A percentile compares a stretch with the other conserved stretches of the same genome.
These are phyloP conservation scores for Fonsecaea nubica DNA, from an alignment of 2,329 filamentous ascomycete genomes.

Conservation along the genomic window DNA sequence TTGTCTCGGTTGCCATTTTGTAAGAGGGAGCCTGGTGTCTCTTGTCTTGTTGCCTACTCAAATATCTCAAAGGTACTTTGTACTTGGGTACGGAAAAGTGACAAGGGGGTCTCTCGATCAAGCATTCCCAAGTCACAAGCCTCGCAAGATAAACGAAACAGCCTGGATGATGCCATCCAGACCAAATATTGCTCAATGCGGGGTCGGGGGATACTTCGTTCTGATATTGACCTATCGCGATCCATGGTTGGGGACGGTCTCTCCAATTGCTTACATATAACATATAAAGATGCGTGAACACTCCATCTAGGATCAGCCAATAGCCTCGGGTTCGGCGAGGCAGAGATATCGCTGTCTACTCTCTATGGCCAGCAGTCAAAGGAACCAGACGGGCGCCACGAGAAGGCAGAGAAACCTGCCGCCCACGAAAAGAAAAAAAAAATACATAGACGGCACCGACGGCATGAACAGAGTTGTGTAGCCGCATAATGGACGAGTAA, in stretches of 20 bases:
- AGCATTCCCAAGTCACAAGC: neutral
- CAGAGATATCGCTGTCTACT: neutral
- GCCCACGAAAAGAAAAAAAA: neutral
- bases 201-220: conserved; percentile 5
- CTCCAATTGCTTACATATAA: conserved; percentile 24
- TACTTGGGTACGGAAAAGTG: neutral
- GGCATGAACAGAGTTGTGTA: neutral
- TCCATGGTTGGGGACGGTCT: conserved; percentile 7
- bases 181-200: conserved; percentile 18
- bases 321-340: neutral
- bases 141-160: neutral
- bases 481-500: neutral
- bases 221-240: conserved; percentile 9
- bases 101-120: neutral
- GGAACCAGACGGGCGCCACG: neutral
- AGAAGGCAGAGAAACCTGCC: neutral
- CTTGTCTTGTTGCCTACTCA: neutral
- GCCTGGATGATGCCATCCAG: conserved; percentile 18
- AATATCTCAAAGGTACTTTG: neutral
- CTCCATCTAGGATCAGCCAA: neutral
- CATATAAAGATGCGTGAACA: neutral
- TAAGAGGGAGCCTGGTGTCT: neutral
- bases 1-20: conserved; percentile 28
- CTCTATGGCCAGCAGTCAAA: neutral
- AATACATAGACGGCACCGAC: neutral